phyloP scores from a whole-genome alignment of 495 filamentous ascomycete species.

The Filosporella fistucella region DNA sequence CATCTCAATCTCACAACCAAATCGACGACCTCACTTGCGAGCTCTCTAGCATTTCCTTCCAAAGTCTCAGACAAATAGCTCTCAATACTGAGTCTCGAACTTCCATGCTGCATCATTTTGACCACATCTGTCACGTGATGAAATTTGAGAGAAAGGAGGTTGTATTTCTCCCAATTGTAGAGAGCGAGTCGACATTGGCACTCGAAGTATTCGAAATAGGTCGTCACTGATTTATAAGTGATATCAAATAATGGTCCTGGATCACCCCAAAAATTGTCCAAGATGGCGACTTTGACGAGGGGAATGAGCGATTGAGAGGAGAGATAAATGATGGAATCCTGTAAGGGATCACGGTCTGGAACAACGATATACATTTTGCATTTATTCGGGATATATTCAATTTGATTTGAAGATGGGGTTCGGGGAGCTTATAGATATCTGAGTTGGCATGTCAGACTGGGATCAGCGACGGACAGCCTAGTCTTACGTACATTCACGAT shows the following conservation, averaged over 20 bases:
- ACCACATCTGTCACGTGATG: neutral
- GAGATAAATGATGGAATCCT: neutral
- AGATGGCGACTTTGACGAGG: neutral
- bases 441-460: too few relatives aligned
- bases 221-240: neutral
- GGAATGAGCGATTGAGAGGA: neutral
- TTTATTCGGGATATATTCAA: too few relatives aligned
- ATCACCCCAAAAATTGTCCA: neutral
- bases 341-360: neutral
- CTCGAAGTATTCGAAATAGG: neutral
- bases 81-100: neutral
- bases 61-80: neutral
- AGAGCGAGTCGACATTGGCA: neutral
- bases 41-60: neutral
- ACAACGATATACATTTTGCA: neutral
- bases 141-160: neutral
- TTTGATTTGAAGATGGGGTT: too few relatives aligned
- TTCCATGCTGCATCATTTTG: neutral
- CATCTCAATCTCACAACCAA: neutral
- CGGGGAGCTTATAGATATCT: too few relatives aligned
- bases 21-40: neutral
- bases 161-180: neutral
- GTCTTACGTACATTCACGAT: too few relatives aligned
- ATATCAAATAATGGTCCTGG: neutral
- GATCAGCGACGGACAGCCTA: too few relatives aligned